Percentiles rank a stretch among this genome's conserved stretches.
phyloP scores from a whole-genome alignment of 73 alveolate species.

The Paramecium primaurelia region DNA sequence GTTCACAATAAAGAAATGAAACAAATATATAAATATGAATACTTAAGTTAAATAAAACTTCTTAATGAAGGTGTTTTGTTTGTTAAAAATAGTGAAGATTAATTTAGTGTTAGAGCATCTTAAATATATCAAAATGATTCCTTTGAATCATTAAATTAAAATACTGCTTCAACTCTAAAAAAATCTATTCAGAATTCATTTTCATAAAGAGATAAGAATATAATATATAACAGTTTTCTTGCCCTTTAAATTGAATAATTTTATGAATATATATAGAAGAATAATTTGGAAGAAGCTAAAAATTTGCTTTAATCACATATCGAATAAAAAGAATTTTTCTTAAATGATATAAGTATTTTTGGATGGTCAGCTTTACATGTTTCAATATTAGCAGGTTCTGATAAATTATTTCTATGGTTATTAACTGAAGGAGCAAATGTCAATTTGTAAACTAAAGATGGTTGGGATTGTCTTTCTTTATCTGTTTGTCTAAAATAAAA shows the following conservation, averaged over 20 bases:
- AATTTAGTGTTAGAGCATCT: not conserved
- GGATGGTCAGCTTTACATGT: constrained; percentile 9
- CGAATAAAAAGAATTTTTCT: not conserved
- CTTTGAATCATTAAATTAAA: not conserved
- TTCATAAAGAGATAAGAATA: not conserved
- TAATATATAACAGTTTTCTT: not conserved
- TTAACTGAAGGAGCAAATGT: not conserved
- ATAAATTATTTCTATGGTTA: not conserved
- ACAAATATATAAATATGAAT: not conserved
- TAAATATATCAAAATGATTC: not conserved
- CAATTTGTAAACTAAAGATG: not conserved
- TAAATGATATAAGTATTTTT: not conserved
- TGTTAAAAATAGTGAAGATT: not conserved
- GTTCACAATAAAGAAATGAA: not conserved
- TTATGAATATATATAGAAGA: not conserved
- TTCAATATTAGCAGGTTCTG: not conserved
- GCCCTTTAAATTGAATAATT: not conserved
- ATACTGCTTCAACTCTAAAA: not conserved
- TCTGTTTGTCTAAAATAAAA: not conserved
- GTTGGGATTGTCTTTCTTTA: not conserved
- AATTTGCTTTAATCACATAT: not conserved
- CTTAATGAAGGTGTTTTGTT: not conserved
- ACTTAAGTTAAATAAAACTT: not conserved
- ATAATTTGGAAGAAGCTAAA: not conserved
- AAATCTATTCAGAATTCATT: not conserved